These are phyloP conservation scores for Flammula alnicola DNA, from an alignment of 1,284 basidiomycete species.

Conservation along the genomic window DNA sequence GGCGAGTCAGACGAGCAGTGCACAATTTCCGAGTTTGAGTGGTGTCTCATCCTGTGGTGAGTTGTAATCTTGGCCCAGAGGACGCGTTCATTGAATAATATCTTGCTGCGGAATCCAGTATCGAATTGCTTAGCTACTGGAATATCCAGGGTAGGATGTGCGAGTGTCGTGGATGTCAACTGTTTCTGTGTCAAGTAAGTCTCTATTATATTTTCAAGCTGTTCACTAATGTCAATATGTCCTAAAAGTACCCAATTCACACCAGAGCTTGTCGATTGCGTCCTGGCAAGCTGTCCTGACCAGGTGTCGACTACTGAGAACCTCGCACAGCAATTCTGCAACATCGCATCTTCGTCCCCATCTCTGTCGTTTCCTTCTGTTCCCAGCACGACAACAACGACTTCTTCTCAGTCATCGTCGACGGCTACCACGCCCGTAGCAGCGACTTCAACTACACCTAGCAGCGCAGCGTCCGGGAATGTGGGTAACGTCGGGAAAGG, in stretches of 20 bases:
- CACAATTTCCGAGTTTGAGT: constrained; percentile 36
- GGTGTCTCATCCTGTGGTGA: constrained; percentile 37
- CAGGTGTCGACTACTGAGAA: constrained; percentile 39
- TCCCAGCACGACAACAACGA: constrained; percentile 24
- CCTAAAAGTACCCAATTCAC: constrained; percentile 33
- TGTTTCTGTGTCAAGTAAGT: constrained; percentile 46
- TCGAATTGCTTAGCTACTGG: constrained; percentile 39
- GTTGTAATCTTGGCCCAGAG: constrained; percentile 1
- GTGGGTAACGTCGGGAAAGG: too few relatives aligned
- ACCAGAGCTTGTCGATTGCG: constrained; percentile 34
- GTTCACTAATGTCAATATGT: not conserved
- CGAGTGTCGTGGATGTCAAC: constrained; percentile 41
- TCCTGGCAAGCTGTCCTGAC: constrained; percentile 34
- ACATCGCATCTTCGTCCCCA: constrained; percentile 37
- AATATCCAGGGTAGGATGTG: constrained; percentile 37
- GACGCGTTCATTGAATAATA: not conserved
- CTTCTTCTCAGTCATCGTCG: constrained; percentile 14
- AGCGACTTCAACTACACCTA: constrained; percentile 12
- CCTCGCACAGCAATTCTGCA: constrained; percentile 46
- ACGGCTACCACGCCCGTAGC: constrained; percentile 11
- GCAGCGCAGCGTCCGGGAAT: too few relatives aligned
- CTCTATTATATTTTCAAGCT: not conserved
- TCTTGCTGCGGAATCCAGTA: constrained; percentile 29
- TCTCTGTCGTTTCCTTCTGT: constrained; percentile 39
- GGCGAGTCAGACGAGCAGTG: constrained; percentile 23